Percentiles rank a stretch among this genome's conserved stretches.
Conservation (phyloP, 2,329 filamentous ascomycete genomes). For the Phoma sp. region DNA sequence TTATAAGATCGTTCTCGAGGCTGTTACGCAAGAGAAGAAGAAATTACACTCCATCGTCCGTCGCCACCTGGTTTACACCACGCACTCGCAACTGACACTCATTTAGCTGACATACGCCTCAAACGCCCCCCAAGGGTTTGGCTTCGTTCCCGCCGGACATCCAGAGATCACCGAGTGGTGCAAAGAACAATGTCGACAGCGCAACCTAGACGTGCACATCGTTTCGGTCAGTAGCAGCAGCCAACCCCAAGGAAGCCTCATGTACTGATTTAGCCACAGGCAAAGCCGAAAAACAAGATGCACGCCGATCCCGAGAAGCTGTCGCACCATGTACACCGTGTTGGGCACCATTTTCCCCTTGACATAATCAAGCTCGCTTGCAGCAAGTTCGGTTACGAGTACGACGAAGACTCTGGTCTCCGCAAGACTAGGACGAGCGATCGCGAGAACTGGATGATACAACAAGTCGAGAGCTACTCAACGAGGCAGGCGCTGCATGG, state of each 20-base stretch:
- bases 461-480: constrained; percentile 45
- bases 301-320: constrained; percentile 59
- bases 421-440: constrained; percentile 28
- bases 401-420: constrained; percentile 29
- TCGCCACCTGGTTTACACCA: constrained; percentile 24
- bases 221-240: constrained; percentile 61
- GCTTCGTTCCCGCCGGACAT: constrained; percentile 66
- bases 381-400: constrained; percentile 53
- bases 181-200: constrained; percentile 65
- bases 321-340: constrained; percentile 65
- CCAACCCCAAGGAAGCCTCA: background rate
- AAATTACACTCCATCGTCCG: constrained; percentile 60
- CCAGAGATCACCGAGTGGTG: constrained; percentile 63
- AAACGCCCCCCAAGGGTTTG: constrained; percentile 65
- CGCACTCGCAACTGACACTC: constrained; percentile 40
- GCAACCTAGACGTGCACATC: constrained; percentile 61
- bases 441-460: constrained; percentile 40
- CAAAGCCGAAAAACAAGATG: constrained; percentile 56
- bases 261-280: constrained; percentile 32
- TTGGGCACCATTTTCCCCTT: constrained; percentile 69
- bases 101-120: constrained; percentile 61
- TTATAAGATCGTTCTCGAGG: constrained; percentile 66
- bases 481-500: constrained; percentile 34
- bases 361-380: constrained; percentile 65
- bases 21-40: constrained; percentile 65